A percentile compares a stretch with the other conserved stretches of the same genome.
These are phyloP conservation scores for Hippophae tibetana DNA, from an alignment of 306 rosid species.

Conservation along the genomic window DNA sequence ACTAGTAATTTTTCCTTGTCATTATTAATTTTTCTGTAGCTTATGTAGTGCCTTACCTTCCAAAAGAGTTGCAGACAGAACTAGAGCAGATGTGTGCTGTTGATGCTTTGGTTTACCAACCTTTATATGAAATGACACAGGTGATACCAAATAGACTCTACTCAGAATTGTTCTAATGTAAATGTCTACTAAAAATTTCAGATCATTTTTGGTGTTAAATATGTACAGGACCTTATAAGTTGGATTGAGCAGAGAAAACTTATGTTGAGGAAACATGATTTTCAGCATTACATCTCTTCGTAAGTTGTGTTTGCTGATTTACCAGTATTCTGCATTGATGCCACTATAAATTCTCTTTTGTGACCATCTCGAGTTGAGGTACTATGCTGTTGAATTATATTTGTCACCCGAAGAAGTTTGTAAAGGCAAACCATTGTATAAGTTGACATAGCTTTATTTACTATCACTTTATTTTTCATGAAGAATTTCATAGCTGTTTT, in stretches of 20 bases:
- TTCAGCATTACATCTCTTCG: slow-evolving; percentile 81
- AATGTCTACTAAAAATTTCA: slow-evolving; percentile 6
- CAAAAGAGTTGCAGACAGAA: slow-evolving; percentile 68
- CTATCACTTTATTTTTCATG: too few species aligned
- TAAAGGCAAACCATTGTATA: too few species aligned
- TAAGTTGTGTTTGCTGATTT: slow-evolving; percentile 24
- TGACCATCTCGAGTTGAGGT: neutral
- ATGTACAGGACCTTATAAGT: slow-evolving; percentile 64
- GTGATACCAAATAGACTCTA: slow-evolving; percentile 28
- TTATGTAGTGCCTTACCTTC: slow-evolving; percentile 25
- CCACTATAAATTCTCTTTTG: slow-evolving; percentile 2
- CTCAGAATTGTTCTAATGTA: slow-evolving; percentile 11
- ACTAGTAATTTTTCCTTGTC: slow-evolving; percentile 17
- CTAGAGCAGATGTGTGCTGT: slow-evolving; percentile 52
- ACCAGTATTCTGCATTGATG: slow-evolving; percentile 1
- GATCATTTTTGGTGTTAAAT: slow-evolving; percentile 15
- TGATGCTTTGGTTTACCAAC: slow-evolving; percentile 58
- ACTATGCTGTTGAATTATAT: neutral
- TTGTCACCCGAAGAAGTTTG: too few species aligned
- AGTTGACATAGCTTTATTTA: too few species aligned
- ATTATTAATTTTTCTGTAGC: slow-evolving; percentile 13
- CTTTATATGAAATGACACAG: slow-evolving; percentile 81
- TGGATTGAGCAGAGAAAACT: slow-evolving; percentile 70
- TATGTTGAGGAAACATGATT: slow-evolving; percentile 64
- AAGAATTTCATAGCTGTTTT: too few species aligned